Evolutionary conservation across 305 asterid genomes (phyloP), one percentile per base, ranked within the genome.

Genomic region (Solanum chacoense): DNA sequence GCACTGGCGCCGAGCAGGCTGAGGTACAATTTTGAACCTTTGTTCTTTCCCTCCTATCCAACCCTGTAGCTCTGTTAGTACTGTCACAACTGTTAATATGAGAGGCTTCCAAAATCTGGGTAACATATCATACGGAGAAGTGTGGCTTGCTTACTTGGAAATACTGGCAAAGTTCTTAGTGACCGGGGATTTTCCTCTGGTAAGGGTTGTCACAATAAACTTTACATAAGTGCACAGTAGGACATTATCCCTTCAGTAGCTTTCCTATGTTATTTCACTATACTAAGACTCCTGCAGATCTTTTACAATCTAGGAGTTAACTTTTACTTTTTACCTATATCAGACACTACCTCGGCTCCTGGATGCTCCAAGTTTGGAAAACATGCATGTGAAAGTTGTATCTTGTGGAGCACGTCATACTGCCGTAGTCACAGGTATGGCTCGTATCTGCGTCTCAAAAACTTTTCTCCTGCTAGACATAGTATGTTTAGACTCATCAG

Each of bases 361-460:
- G 69, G 99, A 97, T 88, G 95, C 97, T 90, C 94, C 98, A 2
- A 92, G 93, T 90, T 91, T 97, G 94, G 99, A 97, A 90, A 94
- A 94, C 87, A 96, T 91, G 91, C 89, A 94, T 84, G 98, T 89
- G 35, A 95, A 93, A 92, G 83, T 91, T 81, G 98, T 97, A 80
- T 96, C 99, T 5, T 93, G 99, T 84, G 99, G 99, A 89, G 99
- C 99, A 78, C 99, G 99, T 18, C 99, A 97, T 92, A 95, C 93
- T 90, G 96, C 98, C 31, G 92, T 95, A 28, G 90, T 95, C 85
- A 94, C 99, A 91, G 98, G 99, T 97, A 87, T 13, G 89, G 72
- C 35, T 50, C 84, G 12, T 45, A 28, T 29, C 69, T 42, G 65
- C 36, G 4, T 79, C 85, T 79, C 8, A 42, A 26, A 79, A 79